Base-by-base conservation (phyloP, 768 basidiomycete genomes). In the Pisolithus microcarpus region DNA sequence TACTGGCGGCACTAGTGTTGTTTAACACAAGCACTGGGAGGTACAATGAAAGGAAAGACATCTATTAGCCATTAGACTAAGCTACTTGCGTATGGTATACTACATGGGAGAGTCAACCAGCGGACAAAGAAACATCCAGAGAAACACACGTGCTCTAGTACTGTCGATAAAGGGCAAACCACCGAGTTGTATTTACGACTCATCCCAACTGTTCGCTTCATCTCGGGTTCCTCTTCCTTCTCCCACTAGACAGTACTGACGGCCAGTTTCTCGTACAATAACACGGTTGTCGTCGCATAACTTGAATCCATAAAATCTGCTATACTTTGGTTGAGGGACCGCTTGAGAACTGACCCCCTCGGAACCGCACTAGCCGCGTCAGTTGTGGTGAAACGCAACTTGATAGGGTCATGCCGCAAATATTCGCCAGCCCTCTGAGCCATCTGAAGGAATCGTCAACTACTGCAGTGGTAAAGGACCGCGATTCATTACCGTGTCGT, bases 361-460 rank as follows among this genome's bases (percentile, higher is more conserved):
- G 94, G 81, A 43, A 80, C 72, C 39, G 86, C 87, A 57, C 90
- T 93, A 30, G 87, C 76, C 9, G 87, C 83, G 59, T 93, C 91
- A 18, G 96, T 91, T 18, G 94, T 93, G 4, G 94, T 98, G 75
- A 99, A 98, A 51, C 96, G 91, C 50, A 99, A 74, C 71, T 97
- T 98, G 72, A 97, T 90, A 8, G 90, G 87, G 61, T 98, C 95
- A 62, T 94, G 88, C 62, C 87, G 84, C 56, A 99, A 74, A 62
- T 80, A 78, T 66, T 98, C 94, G 49, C 90, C 93, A 39, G 88
- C 95, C 68, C 92, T 91, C 50, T 76, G 71, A 4, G 95, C 86
- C 91, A 99, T 95, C 93, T 96, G 30, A 62, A 13, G 19, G n/a
- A 26, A 50, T 49, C 5, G 48, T 67, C 54, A 59, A 57, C 24